Conservation (phyloP, 1,284 basidiomycete species). For the Cryptococcus hybrid region DNA sequence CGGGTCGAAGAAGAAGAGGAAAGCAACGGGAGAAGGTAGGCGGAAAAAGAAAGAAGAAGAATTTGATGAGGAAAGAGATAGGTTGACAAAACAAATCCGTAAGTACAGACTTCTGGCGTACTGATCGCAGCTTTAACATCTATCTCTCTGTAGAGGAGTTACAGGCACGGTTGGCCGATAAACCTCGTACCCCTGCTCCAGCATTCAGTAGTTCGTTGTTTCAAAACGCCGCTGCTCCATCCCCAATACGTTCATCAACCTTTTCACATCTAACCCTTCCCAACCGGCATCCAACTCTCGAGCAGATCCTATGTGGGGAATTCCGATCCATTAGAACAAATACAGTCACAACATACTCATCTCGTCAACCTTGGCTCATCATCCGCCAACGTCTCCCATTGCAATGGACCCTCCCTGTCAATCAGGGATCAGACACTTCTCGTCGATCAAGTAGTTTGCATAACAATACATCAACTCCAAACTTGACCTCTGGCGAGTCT, state of each 20-base stretch:
- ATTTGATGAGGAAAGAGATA: slow-evolving; percentile 33
- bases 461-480: neutral
- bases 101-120: slow-evolving; percentile 7
- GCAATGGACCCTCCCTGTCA: neutral
- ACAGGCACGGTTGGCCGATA: slow-evolving; percentile 20
- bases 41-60: slow-evolving; percentile 27
- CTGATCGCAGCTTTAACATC: neutral
- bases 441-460: slow-evolving; percentile 7
- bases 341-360: neutral
- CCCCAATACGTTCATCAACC: slow-evolving; percentile 43
- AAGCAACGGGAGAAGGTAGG: slow-evolving; percentile 21
- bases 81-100: slow-evolving; percentile 38
- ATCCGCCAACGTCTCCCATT: neutral
- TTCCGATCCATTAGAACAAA: neutral
- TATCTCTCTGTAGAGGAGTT: slow-evolving; percentile 22
- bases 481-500: slow-evolving; percentile 1
- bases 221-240: slow-evolving; percentile 16
- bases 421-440: slow-evolving; percentile 2
- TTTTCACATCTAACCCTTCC: slow-evolving; percentile 24
- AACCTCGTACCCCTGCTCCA: neutral
- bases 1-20: slow-evolving; percentile 37
- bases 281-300: neutral
- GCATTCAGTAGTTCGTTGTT: neutral
- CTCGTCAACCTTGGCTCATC: neutral
- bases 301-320: slow-evolving; percentile 5